Evolutionary conservation across 257 asterid species (phyloP).

Genomic region (Rhazya stricta): DNA sequence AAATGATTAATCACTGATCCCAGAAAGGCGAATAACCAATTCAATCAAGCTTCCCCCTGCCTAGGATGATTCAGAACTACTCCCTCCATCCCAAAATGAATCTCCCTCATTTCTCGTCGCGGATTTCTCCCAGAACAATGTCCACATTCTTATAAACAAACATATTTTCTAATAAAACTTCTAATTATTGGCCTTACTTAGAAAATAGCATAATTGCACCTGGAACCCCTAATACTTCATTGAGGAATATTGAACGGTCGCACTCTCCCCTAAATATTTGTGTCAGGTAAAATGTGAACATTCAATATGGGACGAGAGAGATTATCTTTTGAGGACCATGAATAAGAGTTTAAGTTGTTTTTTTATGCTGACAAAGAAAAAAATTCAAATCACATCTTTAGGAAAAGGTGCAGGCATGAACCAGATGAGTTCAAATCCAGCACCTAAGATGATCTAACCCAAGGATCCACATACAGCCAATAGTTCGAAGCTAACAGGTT

Average conservation of each 20-base stretch:
- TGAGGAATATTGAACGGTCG: not conserved
- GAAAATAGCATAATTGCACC: not conserved
- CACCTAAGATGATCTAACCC: not conserved
- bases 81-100: not conserved
- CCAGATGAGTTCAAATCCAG: not conserved
- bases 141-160: too few species aligned
- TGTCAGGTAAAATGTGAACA: not conserved
- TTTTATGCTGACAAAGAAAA: not conserved
- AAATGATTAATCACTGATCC: not conserved
- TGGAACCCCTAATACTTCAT: not conserved
- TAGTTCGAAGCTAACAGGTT: not conserved
- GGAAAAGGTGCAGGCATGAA: not conserved
- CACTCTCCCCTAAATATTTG: not conserved
- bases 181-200: too few species aligned
- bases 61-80: not conserved
- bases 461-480: not conserved
- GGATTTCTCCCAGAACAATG: not conserved
- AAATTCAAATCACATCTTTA: not conserved
- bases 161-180: too few species aligned
- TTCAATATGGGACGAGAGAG: not conserved
- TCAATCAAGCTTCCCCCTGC: not conserved
- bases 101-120: not conserved
- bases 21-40: not conserved
- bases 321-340: not conserved
- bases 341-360: not conserved